Evolutionary conservation across 2,329 filamentous ascomycete species (phyloP).

Genomic region (Talaromyces marneffei): DNA sequence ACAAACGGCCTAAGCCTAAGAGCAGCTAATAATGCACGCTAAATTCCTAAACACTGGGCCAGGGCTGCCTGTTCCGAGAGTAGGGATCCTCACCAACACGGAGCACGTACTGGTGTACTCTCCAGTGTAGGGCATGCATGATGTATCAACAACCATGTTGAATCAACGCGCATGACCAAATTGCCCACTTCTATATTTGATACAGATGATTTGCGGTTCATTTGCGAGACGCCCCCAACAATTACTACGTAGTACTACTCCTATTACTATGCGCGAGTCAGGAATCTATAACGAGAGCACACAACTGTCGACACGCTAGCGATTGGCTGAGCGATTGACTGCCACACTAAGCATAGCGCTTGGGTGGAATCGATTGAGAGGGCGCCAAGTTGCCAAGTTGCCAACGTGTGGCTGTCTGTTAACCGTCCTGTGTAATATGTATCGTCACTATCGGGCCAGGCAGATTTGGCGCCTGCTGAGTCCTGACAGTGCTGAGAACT

Average conservation of each 20-base stretch:
- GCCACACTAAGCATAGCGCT: conserved; percentile 1
- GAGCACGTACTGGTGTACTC: background rate
- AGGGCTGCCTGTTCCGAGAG: conserved; percentile 1
- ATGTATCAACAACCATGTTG: background rate
- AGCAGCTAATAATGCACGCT: conserved; percentile 15
- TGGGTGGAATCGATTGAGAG: background rate
- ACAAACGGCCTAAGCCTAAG: conserved; percentile 29
- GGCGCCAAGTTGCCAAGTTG: background rate
- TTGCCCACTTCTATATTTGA: background rate
- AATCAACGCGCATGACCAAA: background rate
- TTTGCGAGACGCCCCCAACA: background rate
- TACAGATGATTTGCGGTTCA: background rate
- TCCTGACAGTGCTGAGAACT: no score
- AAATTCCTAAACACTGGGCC: conserved; percentile 8
- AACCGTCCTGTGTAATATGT: background rate
- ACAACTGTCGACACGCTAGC: background rate
- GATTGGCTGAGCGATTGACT: conserved; percentile 2
- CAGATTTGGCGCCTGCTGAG: background rate
- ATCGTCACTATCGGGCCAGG: background rate
- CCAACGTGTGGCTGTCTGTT: conserved; percentile 4
- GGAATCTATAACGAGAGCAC: background rate
- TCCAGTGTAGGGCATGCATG: no score
- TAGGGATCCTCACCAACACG: background rate
- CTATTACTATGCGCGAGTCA: background rate
- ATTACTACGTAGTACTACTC: background rate